phyloP scores from a whole-genome alignment of 1,284 basidiomycete genomes.

The Apiotrichum veenhuisii region DNA sequence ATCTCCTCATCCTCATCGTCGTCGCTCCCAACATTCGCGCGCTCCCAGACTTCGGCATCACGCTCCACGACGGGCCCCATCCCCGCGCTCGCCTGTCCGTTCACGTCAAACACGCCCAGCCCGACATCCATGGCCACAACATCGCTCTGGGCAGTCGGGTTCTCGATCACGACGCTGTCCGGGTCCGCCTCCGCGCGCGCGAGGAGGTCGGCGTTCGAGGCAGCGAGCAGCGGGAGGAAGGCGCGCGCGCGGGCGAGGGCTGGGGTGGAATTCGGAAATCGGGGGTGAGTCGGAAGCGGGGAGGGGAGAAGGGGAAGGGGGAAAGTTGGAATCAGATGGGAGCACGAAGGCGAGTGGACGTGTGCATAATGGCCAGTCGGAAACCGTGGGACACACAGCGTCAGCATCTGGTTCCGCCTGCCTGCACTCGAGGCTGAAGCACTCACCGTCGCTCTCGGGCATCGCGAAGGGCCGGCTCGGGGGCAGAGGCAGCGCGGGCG shows the following conservation, averaged over 20 bases:
- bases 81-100: slow-evolving; percentile 9
- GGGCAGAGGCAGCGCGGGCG: not conserved
- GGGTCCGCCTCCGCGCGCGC: slow-evolving; percentile 24
- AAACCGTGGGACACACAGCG: no score
- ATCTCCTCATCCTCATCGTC: slow-evolving; percentile 11
- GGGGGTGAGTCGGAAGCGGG: no score
- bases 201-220: slow-evolving; percentile 33
- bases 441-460: slow-evolving; percentile 19
- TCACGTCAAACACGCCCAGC: slow-evolving; percentile 41
- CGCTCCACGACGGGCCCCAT: slow-evolving; percentile 25
- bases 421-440: no score
- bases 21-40: slow-evolving; percentile 4
- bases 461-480: slow-evolving; percentile 8
- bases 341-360: not conserved
- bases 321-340: not conserved
- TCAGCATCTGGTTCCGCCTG: no score
- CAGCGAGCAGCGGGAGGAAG: slow-evolving; percentile 38
- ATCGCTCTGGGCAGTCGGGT: not conserved
- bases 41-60: slow-evolving; percentile 11
- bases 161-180: slow-evolving; percentile 29
- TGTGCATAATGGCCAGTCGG: no score
- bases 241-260: slow-evolving; percentile 34
- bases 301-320: not conserved
- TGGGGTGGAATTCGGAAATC: no score
- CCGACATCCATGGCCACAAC: slow-evolving; percentile 32